Evolutionary conservation across 768 basidiomycete genomes (phyloP).

Genomic region (Tephrocybe sp.): DNA sequence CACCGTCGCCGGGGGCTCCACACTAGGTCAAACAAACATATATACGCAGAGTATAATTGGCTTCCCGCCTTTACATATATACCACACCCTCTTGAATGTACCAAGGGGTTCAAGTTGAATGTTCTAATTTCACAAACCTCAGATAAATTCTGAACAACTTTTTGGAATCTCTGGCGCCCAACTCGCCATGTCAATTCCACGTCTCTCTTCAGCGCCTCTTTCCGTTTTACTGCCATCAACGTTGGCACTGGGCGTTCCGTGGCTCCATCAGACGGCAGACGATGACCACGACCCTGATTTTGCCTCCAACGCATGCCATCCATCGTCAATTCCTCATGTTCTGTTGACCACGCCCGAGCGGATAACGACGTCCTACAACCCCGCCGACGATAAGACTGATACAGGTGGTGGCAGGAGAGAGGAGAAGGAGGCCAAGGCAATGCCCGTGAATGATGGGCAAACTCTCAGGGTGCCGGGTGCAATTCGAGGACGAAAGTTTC

Average conservation of each 20-base stretch:
- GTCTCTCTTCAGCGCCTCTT: background rate
- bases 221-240: background rate
- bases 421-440: background rate
- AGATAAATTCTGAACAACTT: background rate
- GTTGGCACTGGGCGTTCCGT: slow-evolving; percentile 6
- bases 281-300: slow-evolving; percentile 6
- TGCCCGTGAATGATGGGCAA: slow-evolving; percentile 1
- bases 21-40: too few species aligned
- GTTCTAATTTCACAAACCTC: background rate
- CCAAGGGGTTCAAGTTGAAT: slow-evolving; percentile 5
- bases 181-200: slow-evolving; percentile 9
- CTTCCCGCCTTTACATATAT: too few species aligned
- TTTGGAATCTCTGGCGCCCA: slow-evolving; percentile 2
- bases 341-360: slow-evolving; percentile 2
- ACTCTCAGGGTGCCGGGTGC: slow-evolving; percentile 6
- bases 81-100: background rate
- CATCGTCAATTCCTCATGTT: background rate
- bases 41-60: too few species aligned
- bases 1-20: too few species aligned
- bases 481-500: slow-evolving; percentile 9
- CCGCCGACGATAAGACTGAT: background rate
- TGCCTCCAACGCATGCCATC: slow-evolving; percentile 13
- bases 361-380: background rate
- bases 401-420: background rate
- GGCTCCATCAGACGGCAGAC: slow-evolving; percentile 3